Base-by-base conservation (phyloP, 352 stramenopile genomes). In the Plasmopara halstedii region DNA sequence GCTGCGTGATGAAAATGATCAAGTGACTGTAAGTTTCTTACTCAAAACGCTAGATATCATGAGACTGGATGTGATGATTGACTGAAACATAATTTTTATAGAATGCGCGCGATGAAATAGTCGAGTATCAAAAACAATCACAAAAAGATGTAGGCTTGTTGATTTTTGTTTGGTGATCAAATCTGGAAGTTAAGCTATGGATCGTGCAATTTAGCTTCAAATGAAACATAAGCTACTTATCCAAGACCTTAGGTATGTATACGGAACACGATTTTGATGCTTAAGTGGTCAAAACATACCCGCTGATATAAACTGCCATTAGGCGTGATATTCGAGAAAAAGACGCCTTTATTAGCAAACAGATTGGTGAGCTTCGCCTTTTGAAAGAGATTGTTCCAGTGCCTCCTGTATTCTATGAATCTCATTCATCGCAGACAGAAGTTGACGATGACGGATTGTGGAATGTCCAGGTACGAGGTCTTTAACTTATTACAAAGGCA, bases 371-470 rank as follows among this genome's bases (percentile, higher is more conserved):
- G 4, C 72, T 86, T 22, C 71, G 48, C 7, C 59, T 78, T 26
- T 44, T 86, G 10, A 62, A 61, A 2, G 56, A 70, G 41, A 59
- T 70, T n/a, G 40, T 47, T 29, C 17, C 54, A 18, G 17, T 57
- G 34, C 7, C 39, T 52, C 33, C 38, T 15, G 21, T 54, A 1
- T 32, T 53, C 1, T 46, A 53, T 5, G 45, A 53, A 3, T 64
- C 50, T 0, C 46, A 35, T 7, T 66, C 57, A 0, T 73, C 70
- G 2, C 74, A 87, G 51, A 87, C 74, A 0, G 54, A 73, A 48
- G 70, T 85, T n/a, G 62, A 83, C 27, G 74, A 85, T 40, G 74
- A 89, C 46, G 78, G 78, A 2, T 58, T 87, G 11, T 87, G 78
- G 78, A 74, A 87, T 42, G 55, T 63, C 17, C 65, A 82, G 58